Evolutionary conservation across 225 moss, liverwort and hornwort species (phyloP), one percentile per base, ranked within the genome.

Genomic region (Ulota crispa): DNA sequence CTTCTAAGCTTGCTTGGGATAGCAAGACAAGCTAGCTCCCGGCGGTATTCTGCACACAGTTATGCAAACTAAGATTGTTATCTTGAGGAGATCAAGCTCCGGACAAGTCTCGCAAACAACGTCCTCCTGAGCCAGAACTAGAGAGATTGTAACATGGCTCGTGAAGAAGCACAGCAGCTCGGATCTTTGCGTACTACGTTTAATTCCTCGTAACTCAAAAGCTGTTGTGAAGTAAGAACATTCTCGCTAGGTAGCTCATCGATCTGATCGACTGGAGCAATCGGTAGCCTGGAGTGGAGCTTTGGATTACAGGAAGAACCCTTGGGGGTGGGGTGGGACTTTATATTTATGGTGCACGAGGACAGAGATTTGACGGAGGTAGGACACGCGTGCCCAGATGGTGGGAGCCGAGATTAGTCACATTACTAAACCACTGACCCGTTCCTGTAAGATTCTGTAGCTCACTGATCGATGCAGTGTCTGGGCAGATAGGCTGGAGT

Each of bases 301-400:
- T 36, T 36, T 39, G 39, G 12, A 4, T 3, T 4, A 18, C 50
- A 32, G 3, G 6, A 47, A 31, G 53, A 77, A 36, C n/a, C 24
- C n/a, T 23, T n/a, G 26, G 41, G 28, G 77, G 5, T 14, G 41
- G 7, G 8, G 41, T 43, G 13, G 43, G 43, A 43, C 43, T 10
- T 54, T 78, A 37, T 34, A 11, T 10, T 54, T 78, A 37, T 34
- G 18, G 36, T 7, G 24, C 16, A 45, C 8, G 31, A 13, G 27
- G 37, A 55, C 50, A 68, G 78, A 56, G 68, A 78, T 42, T 30
- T 41, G 78, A 41, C 68, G 30, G 56, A 68, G 78, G 27, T 4
- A 53, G 18, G 27, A 67, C 36, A 36, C 50, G 15, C 50, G 50
- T 65, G 62, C 65, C 21, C 36, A 65, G 36, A 36, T 21, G 65